These are phyloP conservation scores for Yarrowia sp. DNA, from an alignment of 805 yeast genomes.

Conservation along the genomic window DNA sequence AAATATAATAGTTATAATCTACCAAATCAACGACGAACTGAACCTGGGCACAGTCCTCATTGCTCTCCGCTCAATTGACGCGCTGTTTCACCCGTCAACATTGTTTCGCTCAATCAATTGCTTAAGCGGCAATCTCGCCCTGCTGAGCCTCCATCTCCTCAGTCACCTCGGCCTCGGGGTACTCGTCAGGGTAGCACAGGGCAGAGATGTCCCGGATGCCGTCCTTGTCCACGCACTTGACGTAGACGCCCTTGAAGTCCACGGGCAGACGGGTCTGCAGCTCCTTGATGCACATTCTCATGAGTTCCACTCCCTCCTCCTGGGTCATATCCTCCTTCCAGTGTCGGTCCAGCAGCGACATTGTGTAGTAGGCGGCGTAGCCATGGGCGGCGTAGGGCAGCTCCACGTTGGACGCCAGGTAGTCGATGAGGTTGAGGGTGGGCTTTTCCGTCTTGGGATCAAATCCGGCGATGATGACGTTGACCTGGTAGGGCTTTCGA, in stretches of 20 bases:
- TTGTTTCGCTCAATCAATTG: neutral
- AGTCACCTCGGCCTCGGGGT: neutral
- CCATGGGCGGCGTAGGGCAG: conserved; percentile 98
- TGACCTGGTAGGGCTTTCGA: conserved; percentile 94
- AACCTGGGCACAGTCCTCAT: no score
- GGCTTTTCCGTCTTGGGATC: conserved; percentile 61
- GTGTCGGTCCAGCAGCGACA: conserved; percentile 87
- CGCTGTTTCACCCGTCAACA: no score
- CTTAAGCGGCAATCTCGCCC: conserved; percentile 7
- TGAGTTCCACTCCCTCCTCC: conserved; percentile 75
- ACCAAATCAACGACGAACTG: neutral
- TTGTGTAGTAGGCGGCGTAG: conserved; percentile 93
- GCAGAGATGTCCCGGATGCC: conserved; percentile 43
- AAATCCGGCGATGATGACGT: conserved; percentile 82
- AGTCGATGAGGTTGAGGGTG: conserved; percentile 83
- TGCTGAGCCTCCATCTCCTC: conserved; percentile 16
- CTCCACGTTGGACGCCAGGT: conserved; percentile 85
- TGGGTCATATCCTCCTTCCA: conserved; percentile 71
- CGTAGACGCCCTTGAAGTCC: conserved; percentile 83
- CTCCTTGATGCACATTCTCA: conserved; percentile 73
- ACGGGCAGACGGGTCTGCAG: conserved; percentile 82
- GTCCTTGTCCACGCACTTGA: conserved; percentile 64
- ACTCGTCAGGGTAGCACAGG: conserved; percentile 8
- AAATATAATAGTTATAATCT: conserved; percentile 5
- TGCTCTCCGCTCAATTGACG: no score